Conservation (phyloP, 2,329 filamentous ascomycete species). For the Xylaria sp. region DNA sequence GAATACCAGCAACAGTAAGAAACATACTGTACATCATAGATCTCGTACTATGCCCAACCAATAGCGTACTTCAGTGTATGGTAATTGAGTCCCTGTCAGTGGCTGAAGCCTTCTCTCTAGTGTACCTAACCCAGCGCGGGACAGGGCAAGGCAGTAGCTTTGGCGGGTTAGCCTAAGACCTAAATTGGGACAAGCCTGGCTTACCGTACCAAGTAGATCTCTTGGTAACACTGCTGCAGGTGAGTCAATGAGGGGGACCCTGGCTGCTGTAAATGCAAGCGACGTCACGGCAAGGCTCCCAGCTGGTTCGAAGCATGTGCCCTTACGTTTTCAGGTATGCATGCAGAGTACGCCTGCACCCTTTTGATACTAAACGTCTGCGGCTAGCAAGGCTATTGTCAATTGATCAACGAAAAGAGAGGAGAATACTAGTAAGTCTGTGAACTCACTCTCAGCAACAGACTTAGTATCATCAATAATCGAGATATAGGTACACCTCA, state of each 20-base stretch:
- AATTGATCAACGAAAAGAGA: conserved; percentile 1
- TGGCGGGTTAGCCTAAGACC: conserved; percentile 9
- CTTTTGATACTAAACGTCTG: conserved; percentile 7
- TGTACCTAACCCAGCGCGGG: conserved; percentile 4
- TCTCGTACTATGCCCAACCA: background rate
- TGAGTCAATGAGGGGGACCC: conserved; percentile 14
- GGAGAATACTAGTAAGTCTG: background rate
- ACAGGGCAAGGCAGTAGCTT: background rate
- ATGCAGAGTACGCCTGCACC: background rate
- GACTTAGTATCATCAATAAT: background rate
- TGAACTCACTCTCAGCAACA: background rate
- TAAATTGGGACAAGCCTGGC: conserved; percentile 1
- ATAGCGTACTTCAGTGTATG: background rate
- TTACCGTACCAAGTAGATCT: conserved; percentile 2
- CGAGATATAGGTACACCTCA: background rate
- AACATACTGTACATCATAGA: background rate
- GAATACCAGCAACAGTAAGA: background rate
- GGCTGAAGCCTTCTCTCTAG: background rate
- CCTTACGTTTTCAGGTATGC: conserved; percentile 24
- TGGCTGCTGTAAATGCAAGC: conserved; percentile 12
- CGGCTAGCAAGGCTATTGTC: background rate
- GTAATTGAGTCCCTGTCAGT: conserved; percentile 27
- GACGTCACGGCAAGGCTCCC: conserved; percentile 36
- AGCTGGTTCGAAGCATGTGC: conserved; percentile 26
- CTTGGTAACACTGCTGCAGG: conserved; percentile 13